phyloP scores from a whole-genome alignment of 2,329 filamentous ascomycete species.

The Neopestalotiopsis clavispora region DNA sequence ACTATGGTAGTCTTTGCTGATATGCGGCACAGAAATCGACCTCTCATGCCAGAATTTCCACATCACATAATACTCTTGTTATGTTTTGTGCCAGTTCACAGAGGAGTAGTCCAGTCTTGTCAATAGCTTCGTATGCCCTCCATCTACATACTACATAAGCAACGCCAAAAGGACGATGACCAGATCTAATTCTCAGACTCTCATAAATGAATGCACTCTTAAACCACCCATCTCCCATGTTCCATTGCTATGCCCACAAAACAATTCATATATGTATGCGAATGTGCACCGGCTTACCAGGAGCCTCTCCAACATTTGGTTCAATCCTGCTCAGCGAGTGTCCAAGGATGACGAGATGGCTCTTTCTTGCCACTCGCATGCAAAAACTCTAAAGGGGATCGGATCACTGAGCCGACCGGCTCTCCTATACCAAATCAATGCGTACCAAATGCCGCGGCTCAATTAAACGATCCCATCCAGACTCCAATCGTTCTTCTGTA shows the following conservation, averaged over 20 bases:
- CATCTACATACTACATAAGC: conserved; percentile 8
- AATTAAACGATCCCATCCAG: conserved; percentile 48
- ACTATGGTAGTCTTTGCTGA: no score
- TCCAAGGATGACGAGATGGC: not conserved
- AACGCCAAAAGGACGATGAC: conserved; percentile 10
- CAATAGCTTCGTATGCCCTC: not conserved
- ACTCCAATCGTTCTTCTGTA: conserved; percentile 59
- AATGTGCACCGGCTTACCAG: not conserved
- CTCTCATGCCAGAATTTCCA: no score
- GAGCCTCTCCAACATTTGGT: no score
- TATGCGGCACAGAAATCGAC: no score
- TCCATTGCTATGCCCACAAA: conserved; percentile 12
- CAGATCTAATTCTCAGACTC: conserved; percentile 2
- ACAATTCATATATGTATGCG: conserved; percentile 11
- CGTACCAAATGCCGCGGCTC: not conserved
- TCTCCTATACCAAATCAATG: not conserved
- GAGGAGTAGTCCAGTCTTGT: not conserved
- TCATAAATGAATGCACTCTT: conserved; percentile 9
- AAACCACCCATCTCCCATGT: not conserved
- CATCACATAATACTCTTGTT: no score
- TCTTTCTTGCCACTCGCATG: not conserved
- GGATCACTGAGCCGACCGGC: not conserved
- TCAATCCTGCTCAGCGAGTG: not conserved
- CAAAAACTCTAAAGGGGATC: not conserved
- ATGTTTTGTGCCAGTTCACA: not conserved